Base-by-base conservation (phyloP, 108 stramenopile species). In the Pseudonitzschia delicatissima region DNA sequence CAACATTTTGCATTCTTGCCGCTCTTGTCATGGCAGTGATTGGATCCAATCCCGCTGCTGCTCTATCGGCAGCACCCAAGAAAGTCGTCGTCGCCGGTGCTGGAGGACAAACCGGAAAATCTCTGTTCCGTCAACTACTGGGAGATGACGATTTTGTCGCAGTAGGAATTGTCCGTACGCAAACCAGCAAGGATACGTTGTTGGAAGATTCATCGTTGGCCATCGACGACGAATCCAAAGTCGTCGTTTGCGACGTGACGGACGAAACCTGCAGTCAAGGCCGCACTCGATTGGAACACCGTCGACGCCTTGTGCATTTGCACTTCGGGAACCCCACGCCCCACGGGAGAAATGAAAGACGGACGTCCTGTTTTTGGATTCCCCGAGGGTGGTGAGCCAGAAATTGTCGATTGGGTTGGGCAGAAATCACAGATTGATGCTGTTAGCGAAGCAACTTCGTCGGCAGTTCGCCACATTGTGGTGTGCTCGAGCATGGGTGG, bases 391-490 rank as follows among this genome's bases (percentile, higher is more conserved):
- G 53, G 53, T 2, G 49, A 75, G 31, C 87, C 87, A 2, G 87
- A 87, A 63, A 18, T 74, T 36, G 88, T 91, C 26, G 91, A 94
- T 77, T 94, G 91, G 93, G 20, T 77, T 15, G 94, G 94, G 27
- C 85, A 87, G 57, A 95, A 92, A 77, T 84, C 86, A 58, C 84
- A 91, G 59, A 90, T 95, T 49, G 94, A 95, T 69, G 88, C 87
- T 0, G 73, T 64, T 11, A 77, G 72, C 35, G 40, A 66, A 12
- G 91, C 85, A 59, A 91, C 88, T 3, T 74, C 57, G 8, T 60
- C 55, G 2, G 73, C 51, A 35, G 87, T 88, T 15, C 91, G 91
- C 21, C 82, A 93, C 64, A 82, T 93, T 37, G 86, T 93, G 28
- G 11, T 85, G 5, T 72, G 79, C 4, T 74, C 84, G 27, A 82